These are phyloP conservation scores for Cryptococcus sp. DNA, from an alignment of 1,284 basidiomycete genomes.

Conservation along the genomic window DNA sequence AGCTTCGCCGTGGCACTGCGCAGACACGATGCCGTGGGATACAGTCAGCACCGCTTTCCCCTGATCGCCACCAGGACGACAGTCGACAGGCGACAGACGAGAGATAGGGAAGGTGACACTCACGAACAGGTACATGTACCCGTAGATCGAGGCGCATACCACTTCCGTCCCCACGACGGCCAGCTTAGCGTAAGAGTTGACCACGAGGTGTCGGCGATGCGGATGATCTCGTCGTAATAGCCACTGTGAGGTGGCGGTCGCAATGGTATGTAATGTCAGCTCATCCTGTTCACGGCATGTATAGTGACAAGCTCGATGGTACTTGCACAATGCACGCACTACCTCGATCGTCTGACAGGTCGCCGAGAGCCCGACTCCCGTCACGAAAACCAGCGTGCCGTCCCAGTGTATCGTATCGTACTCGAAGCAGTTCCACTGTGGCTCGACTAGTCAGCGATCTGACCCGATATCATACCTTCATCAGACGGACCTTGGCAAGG, in stretches of 20 bases:
- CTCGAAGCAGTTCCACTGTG: slow-evolving; percentile 53
- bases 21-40: not conserved
- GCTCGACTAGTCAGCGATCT: too few relatives aligned
- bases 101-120: slow-evolving; percentile 15
- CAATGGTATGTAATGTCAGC: not conserved
- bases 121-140: slow-evolving; percentile 49
- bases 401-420: slow-evolving; percentile 56
- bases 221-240: slow-evolving; percentile 53
- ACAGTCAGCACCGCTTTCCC: not conserved
- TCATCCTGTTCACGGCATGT: not conserved
- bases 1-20: slow-evolving; percentile 37
- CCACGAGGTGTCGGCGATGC: slow-evolving; percentile 52
- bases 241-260: slow-evolving; percentile 30
- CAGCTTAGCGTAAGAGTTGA: slow-evolving; percentile 56
- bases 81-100: not conserved
- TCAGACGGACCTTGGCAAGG: slow-evolving; percentile 42
- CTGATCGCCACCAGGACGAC: not conserved
- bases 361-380: slow-evolving; percentile 55
- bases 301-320: not conserved
- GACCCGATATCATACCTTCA: too few relatives aligned
- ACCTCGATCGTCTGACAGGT: slow-evolving; percentile 57
- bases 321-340: slow-evolving; percentile 35
- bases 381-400: slow-evolving; percentile 57
- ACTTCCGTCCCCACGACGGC: slow-evolving; percentile 53
- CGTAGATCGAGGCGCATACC: slow-evolving; percentile 55